Evolutionary conservation across 1,284 basidiomycete species (phyloP).

Genomic region (Ustilago sp.): DNA sequence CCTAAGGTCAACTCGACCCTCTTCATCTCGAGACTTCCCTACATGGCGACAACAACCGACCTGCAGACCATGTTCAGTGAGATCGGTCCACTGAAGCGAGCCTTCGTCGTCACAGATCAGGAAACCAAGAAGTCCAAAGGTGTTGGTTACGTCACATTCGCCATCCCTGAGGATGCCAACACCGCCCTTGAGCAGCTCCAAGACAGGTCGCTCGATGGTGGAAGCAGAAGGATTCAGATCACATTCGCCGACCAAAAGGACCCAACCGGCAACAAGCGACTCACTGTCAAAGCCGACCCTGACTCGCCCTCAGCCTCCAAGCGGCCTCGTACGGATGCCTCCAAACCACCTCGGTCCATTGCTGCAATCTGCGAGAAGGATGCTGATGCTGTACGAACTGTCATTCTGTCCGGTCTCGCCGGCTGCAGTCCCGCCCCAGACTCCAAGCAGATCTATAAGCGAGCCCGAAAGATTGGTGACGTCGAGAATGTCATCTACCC

Average conservation of each 20-base stretch:
- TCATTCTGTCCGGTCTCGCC: slow-evolving; percentile 63
- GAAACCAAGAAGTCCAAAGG: slow-evolving; percentile 87
- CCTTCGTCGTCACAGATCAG: slow-evolving; percentile 88
- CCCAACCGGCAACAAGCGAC: slow-evolving; percentile 43
- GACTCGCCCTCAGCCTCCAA: slow-evolving; percentile 30
- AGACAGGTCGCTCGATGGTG: slow-evolving; percentile 62
- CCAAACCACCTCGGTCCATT: slow-evolving; percentile 23
- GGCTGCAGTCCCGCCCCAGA: slow-evolving; percentile 59
- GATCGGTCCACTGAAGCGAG: slow-evolving; percentile 90
- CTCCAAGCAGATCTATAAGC: slow-evolving; percentile 66
- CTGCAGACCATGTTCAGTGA: slow-evolving; percentile 93
- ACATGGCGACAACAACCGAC: slow-evolving; percentile 88
- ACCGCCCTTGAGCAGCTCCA: slow-evolving; percentile 63
- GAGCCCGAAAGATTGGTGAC: slow-evolving; percentile 66
- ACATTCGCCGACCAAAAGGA: slow-evolving; percentile 59
- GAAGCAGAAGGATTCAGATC: slow-evolving; percentile 62
- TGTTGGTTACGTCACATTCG: slow-evolving; percentile 96
- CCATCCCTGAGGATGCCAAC: slow-evolving; percentile 85
- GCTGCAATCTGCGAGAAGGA: slow-evolving; percentile 44
- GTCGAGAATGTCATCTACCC: slow-evolving; percentile 65
- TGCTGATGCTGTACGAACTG: slow-evolving; percentile 63
- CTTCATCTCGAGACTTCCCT: slow-evolving; percentile 76
- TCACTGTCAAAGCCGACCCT: slow-evolving; percentile 24
- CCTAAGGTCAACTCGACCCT: slow-evolving; percentile 64
- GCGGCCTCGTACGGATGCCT: slow-evolving; percentile 28